phyloP scores from a whole-genome alignment of 257 asterid genomes.

The Solanum appendiculatum region DNA sequence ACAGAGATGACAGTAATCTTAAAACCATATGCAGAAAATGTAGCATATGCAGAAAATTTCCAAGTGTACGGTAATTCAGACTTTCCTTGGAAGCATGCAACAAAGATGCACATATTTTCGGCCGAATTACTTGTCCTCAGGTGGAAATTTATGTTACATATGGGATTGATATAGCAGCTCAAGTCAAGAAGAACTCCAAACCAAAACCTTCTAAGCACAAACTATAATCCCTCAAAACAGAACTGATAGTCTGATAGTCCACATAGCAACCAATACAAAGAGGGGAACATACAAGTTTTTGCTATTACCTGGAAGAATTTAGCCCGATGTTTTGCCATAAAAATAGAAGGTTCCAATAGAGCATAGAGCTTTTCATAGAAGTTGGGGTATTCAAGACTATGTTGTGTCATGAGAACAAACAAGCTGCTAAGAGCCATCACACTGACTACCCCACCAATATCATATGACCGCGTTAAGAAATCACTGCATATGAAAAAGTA shows the following conservation, averaged over 20 bases:
- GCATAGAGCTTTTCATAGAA: conserved; percentile 87
- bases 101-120: not conserved
- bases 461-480: conserved; percentile 89
- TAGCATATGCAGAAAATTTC: not conserved
- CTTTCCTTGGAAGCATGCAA: not conserved
- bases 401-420: conserved; percentile 81
- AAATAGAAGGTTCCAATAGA: conserved; percentile 74
- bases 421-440: conserved; percentile 96
- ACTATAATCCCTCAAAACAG: not conserved
- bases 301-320: conserved; percentile 66
- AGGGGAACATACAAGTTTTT: not conserved
- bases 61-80: not conserved
- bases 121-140: not conserved
- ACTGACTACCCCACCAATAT: conserved; percentile 92
- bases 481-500: conserved; percentile 45
- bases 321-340: conserved; percentile 82
- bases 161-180: not conserved
- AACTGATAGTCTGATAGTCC: not conserved
- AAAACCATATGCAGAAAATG: not conserved
- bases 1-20: not conserved
- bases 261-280: not conserved
- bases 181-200: not conserved
- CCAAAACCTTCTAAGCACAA: not conserved
- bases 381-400: conserved; percentile 91
- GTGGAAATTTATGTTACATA: not conserved